phyloP scores from a whole-genome alignment of 495 filamentous ascomycete species.

The Aspergillus haitiensis region DNA sequence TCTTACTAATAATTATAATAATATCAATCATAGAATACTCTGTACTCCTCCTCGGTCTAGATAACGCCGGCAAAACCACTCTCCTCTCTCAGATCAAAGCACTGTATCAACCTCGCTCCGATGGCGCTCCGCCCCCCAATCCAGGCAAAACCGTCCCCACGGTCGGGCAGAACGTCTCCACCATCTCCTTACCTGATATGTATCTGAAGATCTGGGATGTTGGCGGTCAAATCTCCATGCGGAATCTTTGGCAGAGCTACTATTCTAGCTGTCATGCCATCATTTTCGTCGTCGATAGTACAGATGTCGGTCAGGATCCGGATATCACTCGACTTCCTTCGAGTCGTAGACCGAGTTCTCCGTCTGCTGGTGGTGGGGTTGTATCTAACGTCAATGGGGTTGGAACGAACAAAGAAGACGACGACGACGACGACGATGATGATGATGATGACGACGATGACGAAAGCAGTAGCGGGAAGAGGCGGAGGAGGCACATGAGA shows the following conservation, averaged over 20 bases:
- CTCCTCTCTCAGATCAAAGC: slow-evolving; percentile 95
- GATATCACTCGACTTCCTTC: slow-evolving; percentile 42
- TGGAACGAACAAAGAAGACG: not conserved
- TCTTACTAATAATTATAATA: not conserved
- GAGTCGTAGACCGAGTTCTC: slow-evolving; percentile 34
- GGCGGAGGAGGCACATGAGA: no score
- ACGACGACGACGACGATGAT: slow-evolving; percentile 7
- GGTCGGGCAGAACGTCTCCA: slow-evolving; percentile 94
- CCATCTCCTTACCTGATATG: slow-evolving; percentile 82
- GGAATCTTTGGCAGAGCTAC: slow-evolving; percentile 93
- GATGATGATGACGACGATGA: not conserved
- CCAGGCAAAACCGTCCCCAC: slow-evolving; percentile 82
- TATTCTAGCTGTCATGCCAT: slow-evolving; percentile 93
- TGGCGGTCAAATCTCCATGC: slow-evolving; percentile 84
- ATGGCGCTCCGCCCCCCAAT: slow-evolving; percentile 54
- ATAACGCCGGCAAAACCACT: slow-evolving; percentile 98
- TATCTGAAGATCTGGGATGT: slow-evolving; percentile 99
- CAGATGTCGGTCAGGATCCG: slow-evolving; percentile 81
- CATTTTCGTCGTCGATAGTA: slow-evolving; percentile 93
- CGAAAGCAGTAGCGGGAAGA: slow-evolving; percentile 1
- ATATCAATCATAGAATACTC: slow-evolving; percentile 73
- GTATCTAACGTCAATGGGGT: no score
- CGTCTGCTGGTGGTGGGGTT: slow-evolving; percentile 14
- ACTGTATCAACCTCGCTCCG: slow-evolving; percentile 66
- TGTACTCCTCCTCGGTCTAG: slow-evolving; percentile 91